Evolutionary conservation across 345 rosid species (phyloP).

Genomic region (Physaria fendleri): DNA sequence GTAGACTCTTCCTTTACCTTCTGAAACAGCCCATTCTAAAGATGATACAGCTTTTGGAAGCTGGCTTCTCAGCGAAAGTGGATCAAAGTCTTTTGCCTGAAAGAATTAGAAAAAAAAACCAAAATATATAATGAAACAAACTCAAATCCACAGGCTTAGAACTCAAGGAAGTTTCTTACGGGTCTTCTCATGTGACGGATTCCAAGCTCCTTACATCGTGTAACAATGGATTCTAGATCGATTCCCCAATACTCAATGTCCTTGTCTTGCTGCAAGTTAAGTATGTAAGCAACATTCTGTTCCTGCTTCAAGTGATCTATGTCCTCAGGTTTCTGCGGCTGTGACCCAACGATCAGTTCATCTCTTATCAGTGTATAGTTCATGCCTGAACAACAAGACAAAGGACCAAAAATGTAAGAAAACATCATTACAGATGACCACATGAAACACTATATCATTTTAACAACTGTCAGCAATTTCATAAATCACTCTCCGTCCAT

Average conservation of each 20-base stretch:
- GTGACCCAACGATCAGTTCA: conserved; percentile 78
- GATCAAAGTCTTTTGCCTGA: conserved; percentile 84
- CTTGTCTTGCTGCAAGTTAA: conserved; percentile 82
- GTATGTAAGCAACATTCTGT: conserved; percentile 79
- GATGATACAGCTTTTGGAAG: conserved; percentile 81
- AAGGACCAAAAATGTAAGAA: conserved; percentile 1
- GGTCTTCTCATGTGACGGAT: conserved; percentile 82
- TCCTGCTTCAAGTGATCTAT: conserved; percentile 62
- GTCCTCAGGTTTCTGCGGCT: conserved; percentile 85
- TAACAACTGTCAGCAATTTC: not conserved
- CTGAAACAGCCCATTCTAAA: conserved; percentile 72
- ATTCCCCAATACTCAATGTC: conserved; percentile 86
- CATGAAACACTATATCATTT: not conserved
- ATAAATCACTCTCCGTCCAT: not conserved
- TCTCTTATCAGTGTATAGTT: conserved; percentile 75
- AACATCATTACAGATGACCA: not conserved
- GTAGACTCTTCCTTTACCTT: conserved; percentile 76
- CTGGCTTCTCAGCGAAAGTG: conserved; percentile 68
- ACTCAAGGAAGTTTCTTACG: conserved; percentile 38
- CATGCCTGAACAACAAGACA: conserved; percentile 58
- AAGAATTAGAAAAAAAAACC: not conserved
- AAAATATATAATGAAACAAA: not conserved
- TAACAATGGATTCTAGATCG: conserved; percentile 46
- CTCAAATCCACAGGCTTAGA: not conserved
- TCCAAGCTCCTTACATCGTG: conserved; percentile 51